These are phyloP conservation scores for Phaeosphaeria sp. DNA, from an alignment of 2,329 filamentous ascomycete genomes.

Conservation along the genomic window DNA sequence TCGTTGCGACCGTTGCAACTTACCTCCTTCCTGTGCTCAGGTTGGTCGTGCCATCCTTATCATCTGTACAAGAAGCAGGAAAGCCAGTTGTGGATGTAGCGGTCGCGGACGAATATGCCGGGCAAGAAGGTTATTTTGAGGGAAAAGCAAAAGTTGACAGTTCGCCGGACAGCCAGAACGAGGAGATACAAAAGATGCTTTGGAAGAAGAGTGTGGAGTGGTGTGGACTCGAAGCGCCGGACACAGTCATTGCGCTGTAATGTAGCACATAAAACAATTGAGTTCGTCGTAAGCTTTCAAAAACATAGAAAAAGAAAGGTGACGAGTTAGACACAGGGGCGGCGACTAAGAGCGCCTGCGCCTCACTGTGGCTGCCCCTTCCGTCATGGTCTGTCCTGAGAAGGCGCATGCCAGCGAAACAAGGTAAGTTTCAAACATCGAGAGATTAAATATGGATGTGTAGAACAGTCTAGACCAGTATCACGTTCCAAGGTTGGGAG, in stretches of 20 bases:
- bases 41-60: constrained; percentile 38
- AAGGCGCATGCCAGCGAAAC: neutral
- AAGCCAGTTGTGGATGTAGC: constrained; percentile 39
- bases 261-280: neutral
- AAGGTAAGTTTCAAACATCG: neutral
- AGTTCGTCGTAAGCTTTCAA: neutral
- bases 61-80: constrained; percentile 40
- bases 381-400: neutral
- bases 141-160: constrained; percentile 38
- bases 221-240: constrained; percentile 18
- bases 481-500: neutral
- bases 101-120: constrained; percentile 30
- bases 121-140: constrained; percentile 46
- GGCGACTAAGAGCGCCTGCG: neutral
- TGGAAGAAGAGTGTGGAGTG: constrained; percentile 48
- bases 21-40: constrained; percentile 37
- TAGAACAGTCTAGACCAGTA: neutral
- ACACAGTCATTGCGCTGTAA: constrained; percentile 15
- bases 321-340: neutral
- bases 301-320: neutral
- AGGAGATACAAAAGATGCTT: constrained; percentile 37
- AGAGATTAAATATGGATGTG: neutral
- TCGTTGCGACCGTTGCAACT: constrained; percentile 34
- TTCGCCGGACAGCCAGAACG: constrained; percentile 39
- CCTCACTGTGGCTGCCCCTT: neutral